Percentiles rank a stretch among this genome's conserved stretches.
These are phyloP conservation scores for Boletus vermiculosoides DNA, from an alignment of 768 basidiomycete genomes.

Conservation along the genomic window DNA sequence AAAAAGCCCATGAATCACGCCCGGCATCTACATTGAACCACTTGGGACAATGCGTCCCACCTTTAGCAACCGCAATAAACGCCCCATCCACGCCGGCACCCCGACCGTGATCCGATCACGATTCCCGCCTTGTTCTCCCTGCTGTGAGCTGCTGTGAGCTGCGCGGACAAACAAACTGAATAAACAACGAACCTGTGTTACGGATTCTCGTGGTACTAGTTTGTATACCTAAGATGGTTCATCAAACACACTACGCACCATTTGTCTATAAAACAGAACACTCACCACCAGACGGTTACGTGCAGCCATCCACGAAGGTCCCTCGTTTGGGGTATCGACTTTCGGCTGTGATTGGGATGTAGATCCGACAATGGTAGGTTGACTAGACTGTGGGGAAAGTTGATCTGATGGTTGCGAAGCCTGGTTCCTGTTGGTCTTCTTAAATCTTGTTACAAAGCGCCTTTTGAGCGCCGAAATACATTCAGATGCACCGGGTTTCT, in stretches of 20 bases:
- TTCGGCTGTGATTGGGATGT: not conserved
- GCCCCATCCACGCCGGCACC: not conserved
- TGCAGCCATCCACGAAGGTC: not conserved
- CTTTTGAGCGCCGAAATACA: not conserved
- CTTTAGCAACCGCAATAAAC: not conserved
- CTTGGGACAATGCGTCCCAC: not conserved
- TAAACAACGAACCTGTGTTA: no score
- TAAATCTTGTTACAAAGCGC: no score
- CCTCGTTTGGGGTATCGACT: not conserved
- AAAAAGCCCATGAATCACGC: not conserved
- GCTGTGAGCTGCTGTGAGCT: no score
- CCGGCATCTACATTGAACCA: not conserved
- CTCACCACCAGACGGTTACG: not conserved
- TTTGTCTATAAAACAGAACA: not conserved
- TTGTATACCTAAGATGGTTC: not conserved
- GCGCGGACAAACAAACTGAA: no score
- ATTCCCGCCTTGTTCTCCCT: no score
- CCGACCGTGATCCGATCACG: no score
- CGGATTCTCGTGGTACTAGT: no score
- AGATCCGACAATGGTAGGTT: no score
- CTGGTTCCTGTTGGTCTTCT: not conserved
- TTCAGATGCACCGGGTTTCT: not conserved
- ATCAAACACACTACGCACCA: not conserved
- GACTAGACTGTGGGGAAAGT: not conserved
- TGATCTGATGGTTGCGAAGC: not conserved